Conservation (phyloP, 352 stramenopile species). For the Globisporangium mamillatum region DNA sequence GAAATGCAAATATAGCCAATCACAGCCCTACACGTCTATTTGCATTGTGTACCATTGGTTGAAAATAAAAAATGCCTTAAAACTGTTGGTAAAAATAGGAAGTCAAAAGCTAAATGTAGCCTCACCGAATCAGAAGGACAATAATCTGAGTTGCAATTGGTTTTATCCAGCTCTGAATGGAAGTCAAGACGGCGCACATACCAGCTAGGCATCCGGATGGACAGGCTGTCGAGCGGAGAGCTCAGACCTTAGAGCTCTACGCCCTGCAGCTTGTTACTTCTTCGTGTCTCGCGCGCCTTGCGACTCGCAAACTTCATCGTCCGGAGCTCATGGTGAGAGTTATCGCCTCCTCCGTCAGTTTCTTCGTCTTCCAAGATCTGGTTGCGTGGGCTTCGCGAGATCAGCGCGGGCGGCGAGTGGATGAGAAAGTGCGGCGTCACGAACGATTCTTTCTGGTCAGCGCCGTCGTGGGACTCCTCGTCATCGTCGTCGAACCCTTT, state of each 20-base stretch:
- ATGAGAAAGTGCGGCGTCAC: conserved; percentile 13
- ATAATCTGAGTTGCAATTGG: background rate
- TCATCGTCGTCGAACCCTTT: background rate
- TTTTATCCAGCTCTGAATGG: background rate
- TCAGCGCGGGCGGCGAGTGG: conserved; percentile 8
- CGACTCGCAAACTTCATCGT: background rate
- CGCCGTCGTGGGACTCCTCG: background rate
- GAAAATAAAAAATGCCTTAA: background rate
- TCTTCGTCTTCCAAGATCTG: background rate
- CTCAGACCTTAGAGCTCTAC: background rate
- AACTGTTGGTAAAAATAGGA: background rate
- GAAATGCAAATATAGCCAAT: background rate
- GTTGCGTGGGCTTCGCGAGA: background rate
- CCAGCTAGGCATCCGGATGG: too few species aligned
- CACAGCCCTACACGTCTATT: background rate
- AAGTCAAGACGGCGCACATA: too few species aligned
- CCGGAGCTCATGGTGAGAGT: background rate
- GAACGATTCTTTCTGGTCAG: conserved; percentile 7
- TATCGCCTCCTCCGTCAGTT: background rate
- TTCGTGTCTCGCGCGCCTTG: background rate
- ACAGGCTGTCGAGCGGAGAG: too few species aligned
- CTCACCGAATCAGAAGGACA: background rate
- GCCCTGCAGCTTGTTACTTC: background rate
- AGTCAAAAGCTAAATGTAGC: background rate
- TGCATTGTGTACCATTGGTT: background rate